Base-by-base conservation (phyloP, 768 basidiomycete genomes). In the Pisolithus microcarpus region DNA sequence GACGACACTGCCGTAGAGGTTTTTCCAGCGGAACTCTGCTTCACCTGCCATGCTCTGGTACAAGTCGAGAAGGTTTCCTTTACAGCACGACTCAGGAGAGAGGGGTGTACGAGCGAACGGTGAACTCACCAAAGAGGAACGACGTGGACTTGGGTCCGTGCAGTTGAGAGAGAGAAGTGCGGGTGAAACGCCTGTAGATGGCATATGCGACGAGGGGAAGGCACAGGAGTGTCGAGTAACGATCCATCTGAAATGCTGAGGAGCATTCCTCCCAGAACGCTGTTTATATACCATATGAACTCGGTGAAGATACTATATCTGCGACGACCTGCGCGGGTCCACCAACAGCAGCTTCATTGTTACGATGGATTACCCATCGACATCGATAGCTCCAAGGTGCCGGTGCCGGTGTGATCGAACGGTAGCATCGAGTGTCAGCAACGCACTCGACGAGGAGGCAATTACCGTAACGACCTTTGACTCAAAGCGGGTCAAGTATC, bases 51-150 rank as follows among this genome's bases (percentile, higher is more conserved):
- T 57, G 24, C 49, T 48, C 53, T 61, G 69, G 31, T 57, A 64
- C 15, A 69, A 7, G 18, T 70, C 64, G 4, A 52, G 43, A 34
- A 67, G 38, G 52, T 69, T 62, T 10, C 67, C 67, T 68, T n/a
- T 52, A 54, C 53, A 47, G 5, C 10, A 34, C 11, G 16, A 9
- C 28, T 46, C 21, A 45, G n/a, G 28, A 31, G 37, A 18, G 13
- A 16, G 48, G 18, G 1, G 34, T 21, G 19, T 3, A 18, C 7
- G 7, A 19, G 3, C n/a, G 19, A 43, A 18, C 3, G 42, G 40
- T 16, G 23, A 2, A 54, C 30, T 28, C 37, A 54, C 53, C 53
- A 21, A 54, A 43, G 21, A 54, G 30, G 24, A 46, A 50, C 11
- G 53, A 54, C 5, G 53, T 7, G 24, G 53, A 28, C 23, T 49